Evolutionary conservation across 495 filamentous ascomycete species (phyloP).

Genomic region (Haplographium delicatum): DNA sequence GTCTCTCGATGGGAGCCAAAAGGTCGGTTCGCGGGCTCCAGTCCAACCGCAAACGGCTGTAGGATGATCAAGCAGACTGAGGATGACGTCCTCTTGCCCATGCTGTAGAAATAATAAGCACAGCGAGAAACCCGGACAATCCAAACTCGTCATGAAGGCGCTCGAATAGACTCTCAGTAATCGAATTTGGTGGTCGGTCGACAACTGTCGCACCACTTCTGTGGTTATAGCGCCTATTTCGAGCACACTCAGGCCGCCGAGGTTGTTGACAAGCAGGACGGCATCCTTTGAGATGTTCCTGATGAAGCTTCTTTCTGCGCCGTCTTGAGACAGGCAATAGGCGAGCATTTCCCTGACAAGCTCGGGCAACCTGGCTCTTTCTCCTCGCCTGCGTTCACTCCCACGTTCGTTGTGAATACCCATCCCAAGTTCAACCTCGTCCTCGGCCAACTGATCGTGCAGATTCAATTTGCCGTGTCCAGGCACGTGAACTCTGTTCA

Average conservation of each 20-base stretch:
- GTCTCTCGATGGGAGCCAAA: too few species aligned
- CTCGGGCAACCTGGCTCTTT: too few species aligned
- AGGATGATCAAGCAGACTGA: too few species aligned
- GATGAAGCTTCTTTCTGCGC: too few species aligned
- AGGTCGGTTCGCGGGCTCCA: too few species aligned
- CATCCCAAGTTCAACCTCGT: slow-evolving; percentile 89
- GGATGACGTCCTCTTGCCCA: too few species aligned
- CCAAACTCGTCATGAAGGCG: slow-evolving; percentile 53
- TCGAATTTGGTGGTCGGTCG: slow-evolving; percentile 32
- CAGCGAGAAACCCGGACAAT: slow-evolving; percentile 55
- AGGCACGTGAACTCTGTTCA: slow-evolving; percentile 87
- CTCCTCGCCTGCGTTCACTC: too few species aligned
- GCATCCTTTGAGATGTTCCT: too few species aligned
- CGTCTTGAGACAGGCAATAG: too few species aligned
- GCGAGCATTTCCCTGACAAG: too few species aligned
- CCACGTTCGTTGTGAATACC: slow-evolving; percentile 48
- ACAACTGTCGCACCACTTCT: slow-evolving; percentile 33
- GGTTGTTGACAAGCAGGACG: slow-evolving; percentile 55
- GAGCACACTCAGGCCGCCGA: slow-evolving; percentile 54
- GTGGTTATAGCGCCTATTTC: slow-evolving; percentile 52
- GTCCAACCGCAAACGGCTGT: too few species aligned
- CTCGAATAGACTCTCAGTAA: slow-evolving; percentile 32
- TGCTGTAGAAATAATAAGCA: too few species aligned
- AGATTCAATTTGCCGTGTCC: slow-evolving; percentile 47
- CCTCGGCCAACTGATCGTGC: slow-evolving; percentile 4